Percentiles rank a stretch among this genome's conserved stretches.
Evolutionary conservation across 2,329 filamentous ascomycete species (phyloP).

Genomic region (Colletotrichum brevisporum): DNA sequence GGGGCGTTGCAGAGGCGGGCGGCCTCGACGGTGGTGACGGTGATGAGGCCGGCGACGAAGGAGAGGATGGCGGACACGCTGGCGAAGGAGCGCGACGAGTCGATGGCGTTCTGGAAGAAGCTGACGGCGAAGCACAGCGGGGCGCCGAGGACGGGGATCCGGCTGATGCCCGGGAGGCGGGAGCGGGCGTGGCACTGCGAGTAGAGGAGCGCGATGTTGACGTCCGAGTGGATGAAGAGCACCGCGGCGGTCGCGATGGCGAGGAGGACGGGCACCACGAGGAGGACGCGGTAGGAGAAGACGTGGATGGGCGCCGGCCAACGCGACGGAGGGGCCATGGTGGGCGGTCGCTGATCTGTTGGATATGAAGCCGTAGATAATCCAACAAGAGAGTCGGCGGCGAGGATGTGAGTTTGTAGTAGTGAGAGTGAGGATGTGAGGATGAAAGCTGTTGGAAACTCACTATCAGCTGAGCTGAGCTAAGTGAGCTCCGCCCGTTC

Average conservation of each 20-base stretch:
- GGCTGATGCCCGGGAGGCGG: constrained; percentile 59
- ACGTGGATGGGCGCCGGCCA: constrained; percentile 63
- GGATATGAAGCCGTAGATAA: not conserved
- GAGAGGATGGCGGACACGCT: constrained; percentile 59
- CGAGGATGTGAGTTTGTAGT: not conserved
- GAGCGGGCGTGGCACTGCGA: constrained; percentile 66
- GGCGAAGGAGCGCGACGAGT: constrained; percentile 56
- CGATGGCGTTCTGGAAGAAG: constrained; percentile 62
- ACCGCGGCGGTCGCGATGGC: constrained; percentile 56
- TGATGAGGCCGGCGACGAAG: constrained; percentile 63
- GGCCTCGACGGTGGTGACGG: constrained; percentile 64
- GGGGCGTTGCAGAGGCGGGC: constrained; percentile 58
- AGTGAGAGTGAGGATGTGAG: not conserved
- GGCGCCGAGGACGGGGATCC: constrained; percentile 60
- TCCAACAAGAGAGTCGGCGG: not conserved
- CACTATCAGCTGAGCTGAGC: not conserved
- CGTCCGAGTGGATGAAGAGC: constrained; percentile 63
- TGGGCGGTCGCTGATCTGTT: not conserved
- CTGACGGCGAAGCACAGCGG: constrained; percentile 65
- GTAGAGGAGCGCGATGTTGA: constrained; percentile 66
- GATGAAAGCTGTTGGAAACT: not conserved
- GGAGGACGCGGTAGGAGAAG: constrained; percentile 66
- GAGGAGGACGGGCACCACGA: constrained; percentile 65
- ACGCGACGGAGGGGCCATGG: constrained; percentile 35
- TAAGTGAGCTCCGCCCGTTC: not conserved